Evolutionary conservation across 2,329 filamentous ascomycete species (phyloP).

Genomic region (Tolypocladium tropicale): DNA sequence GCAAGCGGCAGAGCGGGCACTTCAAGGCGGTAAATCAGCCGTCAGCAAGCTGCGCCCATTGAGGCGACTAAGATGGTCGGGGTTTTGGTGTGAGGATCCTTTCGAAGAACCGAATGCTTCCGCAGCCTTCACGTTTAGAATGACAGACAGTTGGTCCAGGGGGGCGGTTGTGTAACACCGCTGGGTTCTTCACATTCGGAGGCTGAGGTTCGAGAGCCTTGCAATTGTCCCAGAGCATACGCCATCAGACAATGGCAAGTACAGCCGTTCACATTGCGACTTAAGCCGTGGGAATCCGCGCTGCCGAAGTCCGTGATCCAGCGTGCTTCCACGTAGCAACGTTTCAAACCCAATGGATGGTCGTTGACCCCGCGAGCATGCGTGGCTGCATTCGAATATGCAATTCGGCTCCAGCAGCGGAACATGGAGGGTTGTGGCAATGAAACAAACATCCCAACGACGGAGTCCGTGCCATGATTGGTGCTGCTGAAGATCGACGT

Average conservation of each 20-base stretch:
- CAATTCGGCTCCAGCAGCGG: neutral
- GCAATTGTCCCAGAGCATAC: neutral
- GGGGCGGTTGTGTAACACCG: neutral
- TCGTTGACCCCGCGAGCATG: neutral
- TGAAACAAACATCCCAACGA: neutral
- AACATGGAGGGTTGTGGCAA: neutral
- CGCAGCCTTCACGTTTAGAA: neutral
- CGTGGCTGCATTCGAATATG: conserved; percentile 4
- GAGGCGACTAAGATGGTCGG: neutral
- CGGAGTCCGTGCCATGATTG: neutral
- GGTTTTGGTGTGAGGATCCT: neutral
- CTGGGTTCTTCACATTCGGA: neutral
- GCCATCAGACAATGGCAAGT: neutral
- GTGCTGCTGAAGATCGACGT: neutral
- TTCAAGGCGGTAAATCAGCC: conserved; percentile 15
- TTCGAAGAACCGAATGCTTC: neutral
- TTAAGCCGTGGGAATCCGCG: neutral
- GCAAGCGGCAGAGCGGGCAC: conserved; percentile 13
- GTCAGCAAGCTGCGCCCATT: neutral
- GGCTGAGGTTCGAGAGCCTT: neutral
- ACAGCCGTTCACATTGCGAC: neutral
- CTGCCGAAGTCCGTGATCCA: conserved; percentile 22
- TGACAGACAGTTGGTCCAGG: no score
- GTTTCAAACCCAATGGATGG: conserved; percentile 13
- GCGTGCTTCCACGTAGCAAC: conserved; percentile 36